These are phyloP conservation scores for Lojkania enalia DNA, from an alignment of 2,329 filamentous ascomycete species.

Conservation along the genomic window DNA sequence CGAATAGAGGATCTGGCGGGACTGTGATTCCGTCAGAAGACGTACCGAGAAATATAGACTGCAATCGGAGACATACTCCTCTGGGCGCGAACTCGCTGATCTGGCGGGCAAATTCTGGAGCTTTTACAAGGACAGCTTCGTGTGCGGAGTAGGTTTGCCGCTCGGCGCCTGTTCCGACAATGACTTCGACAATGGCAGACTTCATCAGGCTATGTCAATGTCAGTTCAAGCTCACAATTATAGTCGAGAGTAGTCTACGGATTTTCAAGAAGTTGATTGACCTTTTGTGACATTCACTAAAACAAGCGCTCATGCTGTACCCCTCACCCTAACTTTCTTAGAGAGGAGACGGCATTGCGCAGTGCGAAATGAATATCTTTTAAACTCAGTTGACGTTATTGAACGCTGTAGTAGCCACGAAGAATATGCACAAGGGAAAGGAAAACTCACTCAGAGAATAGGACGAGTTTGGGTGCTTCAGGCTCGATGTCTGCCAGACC, in stretches of 20 bases:
- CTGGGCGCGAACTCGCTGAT: conserved; percentile 65
- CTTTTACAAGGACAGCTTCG: conserved; percentile 72
- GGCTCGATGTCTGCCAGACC: conserved; percentile 51
- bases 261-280: too few species aligned
- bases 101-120: conserved; percentile 71
- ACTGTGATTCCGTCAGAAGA: conserved; percentile 40
- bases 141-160: conserved; percentile 74
- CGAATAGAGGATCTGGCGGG: conserved; percentile 69
- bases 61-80: conserved; percentile 57
- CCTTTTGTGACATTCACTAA: too few species aligned
- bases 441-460: conserved; percentile 54
- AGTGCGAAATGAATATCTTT: too few species aligned
- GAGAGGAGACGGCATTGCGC: too few species aligned
- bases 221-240: too few species aligned
- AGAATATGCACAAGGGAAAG: too few species aligned
- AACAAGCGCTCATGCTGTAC: too few species aligned
- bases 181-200: conserved; percentile 53
- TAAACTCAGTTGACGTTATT: too few species aligned
- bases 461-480: conserved; percentile 44
- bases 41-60: conserved; percentile 10
- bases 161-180: conserved; percentile 56
- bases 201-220: conserved; percentile 47
- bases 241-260: too few species aligned
- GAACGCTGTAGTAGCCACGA: too few species aligned
- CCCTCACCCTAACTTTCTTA: too few species aligned